These are phyloP conservation scores for Seiridium cupressi DNA, from an alignment of 2,329 filamentous ascomycete species.

Conservation along the genomic window DNA sequence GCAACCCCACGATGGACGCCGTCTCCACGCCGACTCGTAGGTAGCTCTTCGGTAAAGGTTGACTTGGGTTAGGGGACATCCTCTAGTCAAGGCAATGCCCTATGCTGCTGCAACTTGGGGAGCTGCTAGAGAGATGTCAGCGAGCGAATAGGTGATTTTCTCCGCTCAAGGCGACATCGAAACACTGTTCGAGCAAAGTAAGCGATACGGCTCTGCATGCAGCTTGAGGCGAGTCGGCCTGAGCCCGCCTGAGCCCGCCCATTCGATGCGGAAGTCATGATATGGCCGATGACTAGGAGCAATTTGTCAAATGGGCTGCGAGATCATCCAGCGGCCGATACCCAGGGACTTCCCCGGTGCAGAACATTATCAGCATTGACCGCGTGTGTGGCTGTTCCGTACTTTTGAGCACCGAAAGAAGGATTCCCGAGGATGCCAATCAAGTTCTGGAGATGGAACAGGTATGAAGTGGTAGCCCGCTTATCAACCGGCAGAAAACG, in stretches of 20 bases:
- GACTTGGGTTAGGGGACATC: not conserved
- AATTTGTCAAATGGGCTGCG: not conserved
- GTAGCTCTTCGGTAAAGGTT: too few species aligned
- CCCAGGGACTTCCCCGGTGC: not conserved
- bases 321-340: not conserved
- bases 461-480: not conserved
- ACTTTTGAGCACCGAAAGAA: not conserved
- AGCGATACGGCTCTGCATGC: constrained; percentile 5
- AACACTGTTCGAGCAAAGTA: not conserved
- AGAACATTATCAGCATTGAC: not conserved
- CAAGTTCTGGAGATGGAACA: not conserved
- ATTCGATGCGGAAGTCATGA: not conserved
- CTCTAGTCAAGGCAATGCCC: not conserved
- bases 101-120: not conserved
- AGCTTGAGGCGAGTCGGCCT: not conserved
- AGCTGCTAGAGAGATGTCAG: not conserved
- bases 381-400: not conserved
- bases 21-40: not conserved
- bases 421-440: not conserved
- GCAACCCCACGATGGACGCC: not conserved
- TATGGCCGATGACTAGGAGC: not conserved
- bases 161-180: constrained; percentile 2
- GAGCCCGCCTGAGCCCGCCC: not conserved
- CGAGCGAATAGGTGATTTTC: not conserved
- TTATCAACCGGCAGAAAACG: not conserved